Evolutionary conservation across 306 rosid genomes (phyloP).

Genomic region (Lupinus albus): DNA sequence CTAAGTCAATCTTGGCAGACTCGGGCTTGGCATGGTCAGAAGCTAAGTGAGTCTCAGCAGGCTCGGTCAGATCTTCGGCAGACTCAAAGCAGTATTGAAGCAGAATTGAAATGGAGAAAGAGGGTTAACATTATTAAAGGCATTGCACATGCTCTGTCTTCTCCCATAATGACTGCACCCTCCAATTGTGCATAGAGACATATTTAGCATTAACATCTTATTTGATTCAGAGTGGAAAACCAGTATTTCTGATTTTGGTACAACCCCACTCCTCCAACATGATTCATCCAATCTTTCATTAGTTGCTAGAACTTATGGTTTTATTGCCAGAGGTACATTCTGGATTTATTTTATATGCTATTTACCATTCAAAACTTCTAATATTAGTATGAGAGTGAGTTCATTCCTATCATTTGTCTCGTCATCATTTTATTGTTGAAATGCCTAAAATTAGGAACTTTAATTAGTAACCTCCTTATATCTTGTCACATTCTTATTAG

Average conservation of each 20-base stretch:
- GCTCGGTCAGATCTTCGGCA: too few species aligned
- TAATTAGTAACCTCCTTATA: too few species aligned
- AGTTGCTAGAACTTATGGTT: constrained; percentile 41
- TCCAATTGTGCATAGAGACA: constrained; percentile 37
- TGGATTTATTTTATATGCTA: not conserved
- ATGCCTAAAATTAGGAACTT: too few species aligned
- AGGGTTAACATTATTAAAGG: constrained; percentile 32
- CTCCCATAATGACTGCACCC: constrained; percentile 33
- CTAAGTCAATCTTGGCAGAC: too few species aligned
- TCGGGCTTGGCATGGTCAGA: too few species aligned
- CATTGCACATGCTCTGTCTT: constrained; percentile 32
- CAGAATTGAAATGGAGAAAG: constrained; percentile 32
- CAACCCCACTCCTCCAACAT: not conserved
- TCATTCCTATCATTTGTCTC: too few species aligned
- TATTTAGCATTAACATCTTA: constrained; percentile 4
- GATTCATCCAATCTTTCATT: constrained; percentile 34
- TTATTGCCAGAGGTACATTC: constrained; percentile 32
- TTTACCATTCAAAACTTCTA: too few species aligned
- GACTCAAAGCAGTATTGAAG: too few species aligned
- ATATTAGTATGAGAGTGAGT: too few species aligned
- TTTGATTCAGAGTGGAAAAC: constrained; percentile 27
- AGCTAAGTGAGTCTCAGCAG: too few species aligned
- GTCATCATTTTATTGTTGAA: too few species aligned
- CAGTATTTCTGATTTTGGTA: constrained; percentile 23
- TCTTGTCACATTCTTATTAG: too few species aligned